phyloP scores from a whole-genome alignment of 352 stramenopile genomes.

The Labyrinthula sp. region DNA sequence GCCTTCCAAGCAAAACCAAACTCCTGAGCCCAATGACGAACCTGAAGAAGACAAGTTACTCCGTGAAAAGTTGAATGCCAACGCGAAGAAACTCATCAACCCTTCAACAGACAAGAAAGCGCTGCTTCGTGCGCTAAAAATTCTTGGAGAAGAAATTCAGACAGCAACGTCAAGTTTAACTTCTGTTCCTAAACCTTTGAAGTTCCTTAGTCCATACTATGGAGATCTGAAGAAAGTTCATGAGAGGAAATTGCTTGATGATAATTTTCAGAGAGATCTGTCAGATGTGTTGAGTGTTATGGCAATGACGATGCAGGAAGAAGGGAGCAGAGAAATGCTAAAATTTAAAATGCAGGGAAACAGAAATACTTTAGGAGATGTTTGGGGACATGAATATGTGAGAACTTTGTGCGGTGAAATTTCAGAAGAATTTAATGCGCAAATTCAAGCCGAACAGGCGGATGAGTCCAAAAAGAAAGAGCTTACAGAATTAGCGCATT shows the following conservation, averaged over 20 bases:
- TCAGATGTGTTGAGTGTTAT: slow-evolving; percentile 69
- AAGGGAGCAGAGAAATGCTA: slow-evolving; percentile 59
- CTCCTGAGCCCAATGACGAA: no score
- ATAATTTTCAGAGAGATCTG: slow-evolving; percentile 32
- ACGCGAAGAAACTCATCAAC: no score
- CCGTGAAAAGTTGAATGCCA: no score
- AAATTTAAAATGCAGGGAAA: slow-evolving; percentile 68
- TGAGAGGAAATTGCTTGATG: slow-evolving; percentile 8
- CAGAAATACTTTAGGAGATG: slow-evolving; percentile 63
- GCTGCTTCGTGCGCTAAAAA: slow-evolving; percentile 60
- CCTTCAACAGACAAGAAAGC: slow-evolving; percentile 42
- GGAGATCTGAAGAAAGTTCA: slow-evolving; percentile 62
- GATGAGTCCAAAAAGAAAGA: slow-evolving; percentile 37
- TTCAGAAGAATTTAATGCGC: slow-evolving; percentile 51
- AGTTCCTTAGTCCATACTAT: slow-evolving; percentile 92
- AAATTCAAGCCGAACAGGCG: slow-evolving; percentile 31
- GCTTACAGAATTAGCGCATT: slow-evolving; percentile 62
- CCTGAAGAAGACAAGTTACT: no score
- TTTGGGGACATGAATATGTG: slow-evolving; percentile 97
- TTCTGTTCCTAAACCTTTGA: slow-evolving; percentile 94
- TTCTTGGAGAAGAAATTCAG: slow-evolving; percentile 84
- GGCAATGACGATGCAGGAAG: slow-evolving; percentile 88
- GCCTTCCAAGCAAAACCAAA: no score
- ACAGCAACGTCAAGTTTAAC: slow-evolving; percentile 94
- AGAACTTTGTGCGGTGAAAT: slow-evolving; percentile 88